A percentile compares a stretch with the other conserved stretches of the same genome.
Conservation (phyloP, 768 basidiomycete genomes). For the Amanita subjunquillea region DNA sequence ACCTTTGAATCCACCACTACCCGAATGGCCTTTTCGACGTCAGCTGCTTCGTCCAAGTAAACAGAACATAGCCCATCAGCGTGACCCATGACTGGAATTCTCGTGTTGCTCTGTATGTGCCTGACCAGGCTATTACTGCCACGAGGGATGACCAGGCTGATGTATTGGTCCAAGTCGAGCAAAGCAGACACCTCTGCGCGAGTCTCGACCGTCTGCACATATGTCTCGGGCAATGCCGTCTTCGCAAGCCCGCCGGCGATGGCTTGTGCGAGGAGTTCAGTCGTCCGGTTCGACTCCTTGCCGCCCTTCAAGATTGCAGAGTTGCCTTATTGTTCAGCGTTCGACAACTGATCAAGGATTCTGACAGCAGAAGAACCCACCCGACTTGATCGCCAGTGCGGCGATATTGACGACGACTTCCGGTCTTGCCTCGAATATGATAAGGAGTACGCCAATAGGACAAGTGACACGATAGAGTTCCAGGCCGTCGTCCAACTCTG, state of each 20-base stretch:
- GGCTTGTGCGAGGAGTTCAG: slow-evolving; percentile 63
- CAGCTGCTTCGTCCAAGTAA: slow-evolving; percentile 79
- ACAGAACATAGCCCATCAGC: slow-evolving; percentile 93
- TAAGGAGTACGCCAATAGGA: slow-evolving; percentile 90
- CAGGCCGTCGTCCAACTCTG: slow-evolving; percentile 76
- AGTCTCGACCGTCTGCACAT: slow-evolving; percentile 88
- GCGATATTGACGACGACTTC: slow-evolving; percentile 98
- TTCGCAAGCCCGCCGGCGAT: slow-evolving; percentile 70
- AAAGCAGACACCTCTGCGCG: slow-evolving; percentile 85
- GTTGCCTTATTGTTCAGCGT: slow-evolving; percentile 51
- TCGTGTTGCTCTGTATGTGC: slow-evolving; percentile 81
- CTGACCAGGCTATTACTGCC: slow-evolving; percentile 87
- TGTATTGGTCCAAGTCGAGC: slow-evolving; percentile 80
- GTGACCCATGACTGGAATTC: slow-evolving; percentile 98
- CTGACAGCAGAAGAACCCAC: slow-evolving; percentile 28
- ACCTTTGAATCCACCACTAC: slow-evolving; percentile 91
- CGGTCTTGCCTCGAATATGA: slow-evolving; percentile 95
- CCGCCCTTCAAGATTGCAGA: slow-evolving; percentile 97
- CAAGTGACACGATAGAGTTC: slow-evolving; percentile 92
- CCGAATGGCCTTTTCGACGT: slow-evolving; percentile 68
- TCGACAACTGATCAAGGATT: neutral
- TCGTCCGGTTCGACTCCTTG: slow-evolving; percentile 84
- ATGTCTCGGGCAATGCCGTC: slow-evolving; percentile 65
- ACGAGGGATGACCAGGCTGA: slow-evolving; percentile 94
- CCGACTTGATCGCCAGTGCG: slow-evolving; percentile 91